Evolutionary conservation across 2,329 filamentous ascomycete genomes (phyloP).

Genomic region (Fonsecaea pedrosoi): DNA sequence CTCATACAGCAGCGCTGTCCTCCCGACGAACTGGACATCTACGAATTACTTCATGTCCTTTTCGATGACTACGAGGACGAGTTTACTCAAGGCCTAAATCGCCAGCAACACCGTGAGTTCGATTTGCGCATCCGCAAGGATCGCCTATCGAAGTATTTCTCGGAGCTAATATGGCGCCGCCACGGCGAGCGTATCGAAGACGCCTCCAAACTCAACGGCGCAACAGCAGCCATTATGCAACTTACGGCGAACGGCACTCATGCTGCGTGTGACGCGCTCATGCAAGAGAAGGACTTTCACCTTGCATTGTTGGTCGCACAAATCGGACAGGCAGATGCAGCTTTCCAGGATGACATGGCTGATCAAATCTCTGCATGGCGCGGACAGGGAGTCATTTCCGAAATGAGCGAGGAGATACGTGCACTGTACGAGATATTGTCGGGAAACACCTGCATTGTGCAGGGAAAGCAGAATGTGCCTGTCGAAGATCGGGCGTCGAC

Average conservation of each 20-base stretch:
- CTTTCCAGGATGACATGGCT: slow-evolving; percentile 74
- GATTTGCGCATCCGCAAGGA: slow-evolving; percentile 57
- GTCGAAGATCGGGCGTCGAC: slow-evolving; percentile 80
- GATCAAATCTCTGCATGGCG: slow-evolving; percentile 86
- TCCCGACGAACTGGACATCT: slow-evolving; percentile 62
- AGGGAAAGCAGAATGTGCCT: slow-evolving; percentile 73
- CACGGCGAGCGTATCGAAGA: slow-evolving; percentile 67
- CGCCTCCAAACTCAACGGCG: slow-evolving; percentile 69
- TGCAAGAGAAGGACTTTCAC: slow-evolving; percentile 78
- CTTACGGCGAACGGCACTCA: slow-evolving; percentile 79
- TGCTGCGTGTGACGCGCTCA: slow-evolving; percentile 80
- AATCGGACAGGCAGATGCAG: slow-evolving; percentile 72
- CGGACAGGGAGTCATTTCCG: slow-evolving; percentile 79
- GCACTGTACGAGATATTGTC: slow-evolving; percentile 88
- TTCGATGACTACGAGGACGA: slow-evolving; percentile 67
- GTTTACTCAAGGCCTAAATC: slow-evolving; percentile 51
- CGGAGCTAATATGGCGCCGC: slow-evolving; percentile 59
- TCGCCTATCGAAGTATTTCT: slow-evolving; percentile 53
- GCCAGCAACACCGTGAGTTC: slow-evolving; percentile 49
- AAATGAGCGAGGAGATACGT: slow-evolving; percentile 83
- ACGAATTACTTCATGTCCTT: slow-evolving; percentile 84
- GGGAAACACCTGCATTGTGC: slow-evolving; percentile 83
- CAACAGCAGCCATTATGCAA: slow-evolving; percentile 76
- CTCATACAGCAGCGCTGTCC: slow-evolving; percentile 29
- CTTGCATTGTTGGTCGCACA: slow-evolving; percentile 85